phyloP scores from a whole-genome alignment of 2,329 filamentous ascomycete genomes.

The Paraphaeosphaeria minitans region DNA sequence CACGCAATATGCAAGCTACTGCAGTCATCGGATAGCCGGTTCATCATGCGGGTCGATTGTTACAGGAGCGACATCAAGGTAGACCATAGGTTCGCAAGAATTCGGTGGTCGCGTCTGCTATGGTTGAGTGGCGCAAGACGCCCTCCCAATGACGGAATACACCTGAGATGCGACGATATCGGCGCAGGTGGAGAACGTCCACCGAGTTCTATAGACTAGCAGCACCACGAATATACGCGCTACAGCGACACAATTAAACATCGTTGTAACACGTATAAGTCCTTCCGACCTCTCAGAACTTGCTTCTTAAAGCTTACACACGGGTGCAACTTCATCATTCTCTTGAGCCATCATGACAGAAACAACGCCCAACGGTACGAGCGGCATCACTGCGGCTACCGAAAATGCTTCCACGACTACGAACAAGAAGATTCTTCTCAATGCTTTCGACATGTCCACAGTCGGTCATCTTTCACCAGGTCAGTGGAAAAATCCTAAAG shows the following conservation, averaged over 20 bases:
- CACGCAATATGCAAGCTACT: conserved; percentile 1
- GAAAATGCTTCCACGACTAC: neutral
- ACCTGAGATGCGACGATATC: neutral
- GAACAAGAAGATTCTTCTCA: conserved; percentile 62
- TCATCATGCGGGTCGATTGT: neutral
- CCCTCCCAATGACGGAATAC: neutral
- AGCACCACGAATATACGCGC: neutral
- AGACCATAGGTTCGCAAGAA: neutral
- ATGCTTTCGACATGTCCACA: conserved; percentile 70
- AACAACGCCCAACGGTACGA: conserved; percentile 15
- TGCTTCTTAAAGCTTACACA: neutral
- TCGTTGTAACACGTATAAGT: neutral
- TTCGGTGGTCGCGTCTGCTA: neutral
- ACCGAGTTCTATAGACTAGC: neutral
- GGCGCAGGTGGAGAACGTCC: neutral
- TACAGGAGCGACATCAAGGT: neutral
- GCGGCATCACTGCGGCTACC: neutral
- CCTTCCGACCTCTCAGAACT: neutral
- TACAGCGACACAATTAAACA: neutral
- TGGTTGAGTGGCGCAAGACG: neutral
- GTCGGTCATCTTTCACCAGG: conserved; percentile 68
- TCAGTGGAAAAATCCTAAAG: conserved; percentile 70
- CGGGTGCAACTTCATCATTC: neutral
- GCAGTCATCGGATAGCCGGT: neutral
- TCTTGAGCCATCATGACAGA: conserved; percentile 20